Evolutionary conservation across 768 basidiomycete species (phyloP).

Genomic region (Lyophyllum decastes): DNA sequence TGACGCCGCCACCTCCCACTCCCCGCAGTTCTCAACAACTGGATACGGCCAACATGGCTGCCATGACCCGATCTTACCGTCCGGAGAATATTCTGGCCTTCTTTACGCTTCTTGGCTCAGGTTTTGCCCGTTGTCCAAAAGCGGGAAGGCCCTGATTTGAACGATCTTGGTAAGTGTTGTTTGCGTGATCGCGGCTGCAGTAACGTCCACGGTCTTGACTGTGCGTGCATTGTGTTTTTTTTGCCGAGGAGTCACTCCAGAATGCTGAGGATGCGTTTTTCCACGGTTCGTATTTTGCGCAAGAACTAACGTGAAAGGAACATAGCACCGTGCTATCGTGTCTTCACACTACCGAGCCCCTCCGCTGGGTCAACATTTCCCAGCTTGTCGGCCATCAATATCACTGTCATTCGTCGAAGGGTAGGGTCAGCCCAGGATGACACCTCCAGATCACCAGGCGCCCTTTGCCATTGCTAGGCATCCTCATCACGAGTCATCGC

Average conservation of each 20-base stretch:
- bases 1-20: neutral
- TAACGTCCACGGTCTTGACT: neutral
- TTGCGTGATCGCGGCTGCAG: neutral
- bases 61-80: neutral
- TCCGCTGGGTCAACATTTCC: neutral
- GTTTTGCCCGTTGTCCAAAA: neutral
- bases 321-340: neutral
- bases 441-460: neutral
- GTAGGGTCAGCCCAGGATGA: neutral
- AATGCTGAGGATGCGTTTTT: neutral
- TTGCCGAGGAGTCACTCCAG: neutral
- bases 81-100: neutral
- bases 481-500: neutral
- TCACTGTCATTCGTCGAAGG: neutral
- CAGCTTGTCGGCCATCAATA: neutral
- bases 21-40: neutral
- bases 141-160: neutral
- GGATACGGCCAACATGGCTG: no score
- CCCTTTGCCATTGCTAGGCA: neutral
- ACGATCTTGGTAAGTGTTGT: neutral
- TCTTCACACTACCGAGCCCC: neutral
- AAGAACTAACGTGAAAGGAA: neutral
- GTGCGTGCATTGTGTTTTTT: neutral
- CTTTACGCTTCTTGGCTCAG: neutral
- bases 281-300: neutral